A percentile compares a stretch with the other conserved stretches of the same genome.
Conservation (phyloP, 768 basidiomycete species). For the Agrocybe chaxingu region DNA sequence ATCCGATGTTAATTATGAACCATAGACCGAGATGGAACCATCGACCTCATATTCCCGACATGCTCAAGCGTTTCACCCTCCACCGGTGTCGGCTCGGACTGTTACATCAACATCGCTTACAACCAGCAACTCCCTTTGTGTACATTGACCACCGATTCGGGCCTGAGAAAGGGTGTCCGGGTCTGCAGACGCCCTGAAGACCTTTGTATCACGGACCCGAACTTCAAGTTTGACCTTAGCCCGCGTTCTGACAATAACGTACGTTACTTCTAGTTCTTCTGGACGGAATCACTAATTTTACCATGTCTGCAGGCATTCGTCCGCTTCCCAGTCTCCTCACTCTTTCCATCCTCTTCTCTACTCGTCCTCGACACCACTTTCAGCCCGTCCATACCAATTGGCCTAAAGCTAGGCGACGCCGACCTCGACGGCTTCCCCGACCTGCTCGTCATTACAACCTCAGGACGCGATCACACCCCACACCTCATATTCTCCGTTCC, state of each 20-base stretch:
- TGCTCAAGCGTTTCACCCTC: constrained; percentile 68
- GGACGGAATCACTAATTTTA: background rate
- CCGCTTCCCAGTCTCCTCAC: constrained; percentile 57
- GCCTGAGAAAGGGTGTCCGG: constrained; percentile 44
- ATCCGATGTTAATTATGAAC: background rate
- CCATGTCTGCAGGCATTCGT: constrained; percentile 50
- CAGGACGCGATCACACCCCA: constrained; percentile 46
- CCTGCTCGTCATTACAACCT: constrained; percentile 56
- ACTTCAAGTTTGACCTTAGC: constrained; percentile 74
- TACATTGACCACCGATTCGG: constrained; percentile 47
- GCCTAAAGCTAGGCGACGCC: constrained; percentile 82
- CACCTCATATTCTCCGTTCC: constrained; percentile 62
- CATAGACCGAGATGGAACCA: constrained; percentile 90
- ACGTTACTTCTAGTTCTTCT: constrained; percentile 13
- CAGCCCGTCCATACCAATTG: constrained; percentile 66
- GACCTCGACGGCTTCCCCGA: constrained; percentile 96
- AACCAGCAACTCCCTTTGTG: constrained; percentile 90
- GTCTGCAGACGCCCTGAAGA: constrained; percentile 73
- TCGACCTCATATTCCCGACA: constrained; percentile 90
- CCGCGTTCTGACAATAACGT: constrained; percentile 50
- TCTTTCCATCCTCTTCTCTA: constrained; percentile 59
- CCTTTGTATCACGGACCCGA: constrained; percentile 79
- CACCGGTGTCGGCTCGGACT: constrained; percentile 71
- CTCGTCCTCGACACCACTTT: constrained; percentile 69
- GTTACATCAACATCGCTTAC: constrained; percentile 88